Percentiles rank a stretch among this genome's conserved stretches.
Conservation (phyloP, 768 basidiomycete species). For the Candolleomyces aberdarensis region DNA sequence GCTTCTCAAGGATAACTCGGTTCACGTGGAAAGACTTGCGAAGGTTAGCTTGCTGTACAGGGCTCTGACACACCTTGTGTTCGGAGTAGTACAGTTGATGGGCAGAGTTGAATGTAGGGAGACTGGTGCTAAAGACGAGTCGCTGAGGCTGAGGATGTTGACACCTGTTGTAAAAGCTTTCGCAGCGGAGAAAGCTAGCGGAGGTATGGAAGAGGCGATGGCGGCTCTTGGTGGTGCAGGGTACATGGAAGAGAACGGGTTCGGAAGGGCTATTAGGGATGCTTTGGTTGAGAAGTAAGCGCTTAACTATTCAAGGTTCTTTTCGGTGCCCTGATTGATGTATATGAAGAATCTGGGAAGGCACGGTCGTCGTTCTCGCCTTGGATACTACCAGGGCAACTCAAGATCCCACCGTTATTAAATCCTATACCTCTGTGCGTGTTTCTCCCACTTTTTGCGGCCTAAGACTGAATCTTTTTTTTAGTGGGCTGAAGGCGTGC, state of each 20-base stretch:
- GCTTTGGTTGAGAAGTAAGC: constrained; percentile 64
- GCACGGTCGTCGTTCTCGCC: constrained; percentile 64
- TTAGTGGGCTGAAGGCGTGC: constrained; percentile 53
- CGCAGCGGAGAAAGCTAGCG: constrained; percentile 57
- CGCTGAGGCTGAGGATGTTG: constrained; percentile 53
- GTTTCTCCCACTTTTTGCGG: not conserved
- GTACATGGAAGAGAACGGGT: constrained; percentile 80
- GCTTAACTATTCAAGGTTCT: not conserved
- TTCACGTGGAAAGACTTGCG: constrained; percentile 67
- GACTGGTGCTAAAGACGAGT: constrained; percentile 44
- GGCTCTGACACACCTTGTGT: constrained; percentile 59
- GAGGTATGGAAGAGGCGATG: constrained; percentile 75
- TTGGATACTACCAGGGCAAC: constrained; percentile 63
- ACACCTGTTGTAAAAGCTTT: constrained; percentile 74
- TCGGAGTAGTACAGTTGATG: constrained; percentile 56
- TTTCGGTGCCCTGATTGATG: not conserved
- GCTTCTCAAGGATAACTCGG: constrained; percentile 49
- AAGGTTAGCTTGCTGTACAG: constrained; percentile 60
- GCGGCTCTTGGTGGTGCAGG: constrained; percentile 71
- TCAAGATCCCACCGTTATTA: constrained; percentile 38
- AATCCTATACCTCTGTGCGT: constrained; percentile 50
- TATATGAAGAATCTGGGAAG: constrained; percentile 71
- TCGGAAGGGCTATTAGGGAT: constrained; percentile 68
- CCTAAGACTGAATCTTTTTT: constrained; percentile 2
- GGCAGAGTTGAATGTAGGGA: constrained; percentile 60